phyloP scores from a whole-genome alignment of 768 basidiomycete genomes.

The Cyclocybe cylindracea region DNA sequence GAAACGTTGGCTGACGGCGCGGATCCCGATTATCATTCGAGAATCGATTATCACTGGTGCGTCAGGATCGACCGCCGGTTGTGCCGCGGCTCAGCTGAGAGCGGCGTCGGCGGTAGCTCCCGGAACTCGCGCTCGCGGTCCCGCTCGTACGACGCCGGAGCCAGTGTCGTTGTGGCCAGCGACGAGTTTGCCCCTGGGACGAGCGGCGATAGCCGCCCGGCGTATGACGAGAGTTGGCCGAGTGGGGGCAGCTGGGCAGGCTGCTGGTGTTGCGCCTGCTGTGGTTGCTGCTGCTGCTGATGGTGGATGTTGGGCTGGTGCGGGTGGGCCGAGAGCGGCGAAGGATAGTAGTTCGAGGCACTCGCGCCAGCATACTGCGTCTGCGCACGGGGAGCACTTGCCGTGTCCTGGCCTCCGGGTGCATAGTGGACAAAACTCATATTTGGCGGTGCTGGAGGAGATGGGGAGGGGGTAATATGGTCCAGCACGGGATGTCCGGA shows the following conservation, averaged over 20 bases:
- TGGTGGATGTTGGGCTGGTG: constrained; percentile 38
- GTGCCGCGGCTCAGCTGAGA: constrained; percentile 43
- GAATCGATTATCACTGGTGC: constrained; percentile 13
- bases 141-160: constrained; percentile 53
- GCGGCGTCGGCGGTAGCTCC: constrained; percentile 42
- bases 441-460: constrained; percentile 53
- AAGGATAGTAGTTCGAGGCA: constrained; percentile 50
- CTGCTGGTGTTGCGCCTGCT: constrained; percentile 16
- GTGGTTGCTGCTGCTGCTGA: constrained; percentile 21
- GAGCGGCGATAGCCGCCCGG: constrained; percentile 41
- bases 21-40: background rate
- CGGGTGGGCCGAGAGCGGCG: constrained; percentile 39
- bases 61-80: constrained; percentile 35
- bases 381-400: constrained; percentile 30
- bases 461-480: constrained; percentile 59
- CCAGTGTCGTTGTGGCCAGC: constrained; percentile 29
- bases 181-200: constrained; percentile 38
- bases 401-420: constrained; percentile 21
- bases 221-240: constrained; percentile 34
- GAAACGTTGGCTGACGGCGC: background rate
- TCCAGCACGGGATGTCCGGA: constrained; percentile 38
- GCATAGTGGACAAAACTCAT: constrained; percentile 63
- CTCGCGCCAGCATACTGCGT: constrained; percentile 32
- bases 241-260: constrained; percentile 34
- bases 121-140: constrained; percentile 45